Evolutionary conservation across 2,329 filamentous ascomycete species (phyloP).

Genomic region (Tolypocladium album): DNA sequence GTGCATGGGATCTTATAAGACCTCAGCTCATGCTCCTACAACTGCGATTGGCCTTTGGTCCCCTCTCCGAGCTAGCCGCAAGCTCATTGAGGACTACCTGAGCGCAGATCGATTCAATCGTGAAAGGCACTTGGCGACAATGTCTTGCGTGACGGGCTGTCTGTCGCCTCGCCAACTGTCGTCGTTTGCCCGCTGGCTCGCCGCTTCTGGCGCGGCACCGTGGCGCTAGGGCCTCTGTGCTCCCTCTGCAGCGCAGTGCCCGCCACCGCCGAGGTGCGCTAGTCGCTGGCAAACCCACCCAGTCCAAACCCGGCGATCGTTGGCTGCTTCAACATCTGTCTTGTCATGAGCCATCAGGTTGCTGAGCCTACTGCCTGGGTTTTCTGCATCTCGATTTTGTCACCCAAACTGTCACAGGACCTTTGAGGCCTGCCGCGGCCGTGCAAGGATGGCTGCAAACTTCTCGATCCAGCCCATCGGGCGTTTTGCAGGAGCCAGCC

Average conservation of each 20-base stretch:
- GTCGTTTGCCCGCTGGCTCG: not conserved
- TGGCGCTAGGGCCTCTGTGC: not conserved
- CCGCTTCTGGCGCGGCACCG: not conserved
- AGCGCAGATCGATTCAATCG: not conserved
- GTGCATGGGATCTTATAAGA: not conserved
- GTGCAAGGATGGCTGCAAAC: constrained; percentile 14
- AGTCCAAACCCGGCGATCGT: not conserved
- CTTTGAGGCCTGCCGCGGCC: not conserved
- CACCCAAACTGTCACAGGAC: not conserved
- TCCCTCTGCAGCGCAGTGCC: not conserved
- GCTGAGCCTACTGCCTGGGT: not conserved
- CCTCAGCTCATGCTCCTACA: not conserved
- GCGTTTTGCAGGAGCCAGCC: constrained; percentile 56
- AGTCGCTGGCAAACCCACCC: not conserved
- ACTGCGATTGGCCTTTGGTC: not conserved
- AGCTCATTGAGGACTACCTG: too few relatives aligned
- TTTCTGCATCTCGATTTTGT: not conserved
- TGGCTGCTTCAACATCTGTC: not conserved
- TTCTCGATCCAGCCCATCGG: constrained; percentile 62
- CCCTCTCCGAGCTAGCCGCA: not conserved
- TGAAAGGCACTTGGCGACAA: not conserved
- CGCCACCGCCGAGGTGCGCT: too few relatives aligned
- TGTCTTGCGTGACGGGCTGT: not conserved
- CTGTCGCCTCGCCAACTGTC: not conserved
- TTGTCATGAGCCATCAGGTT: too few relatives aligned